These are phyloP conservation scores for Backusella westeae DNA, from an alignment of 192 early-diverging fungal species.

Conservation along the genomic window DNA sequence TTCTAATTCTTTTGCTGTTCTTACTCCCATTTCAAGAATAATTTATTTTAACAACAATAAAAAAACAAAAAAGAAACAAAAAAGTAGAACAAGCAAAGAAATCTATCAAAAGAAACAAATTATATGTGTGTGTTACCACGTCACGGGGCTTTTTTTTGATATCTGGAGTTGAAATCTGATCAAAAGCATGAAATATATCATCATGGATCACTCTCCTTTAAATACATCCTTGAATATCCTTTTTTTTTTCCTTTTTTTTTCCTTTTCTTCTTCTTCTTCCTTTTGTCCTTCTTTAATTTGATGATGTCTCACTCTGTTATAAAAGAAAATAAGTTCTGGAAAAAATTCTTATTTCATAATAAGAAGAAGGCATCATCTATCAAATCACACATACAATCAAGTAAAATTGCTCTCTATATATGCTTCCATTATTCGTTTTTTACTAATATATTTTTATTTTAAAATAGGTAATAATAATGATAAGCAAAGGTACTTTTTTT, in stretches of 20 bases:
- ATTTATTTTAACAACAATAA: not conserved
- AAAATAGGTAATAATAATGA: not conserved
- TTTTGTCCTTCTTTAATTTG: not conserved
- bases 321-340: not conserved
- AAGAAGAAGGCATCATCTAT: not conserved
- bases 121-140: not conserved
- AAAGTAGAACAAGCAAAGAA: not conserved
- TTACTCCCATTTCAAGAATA: not conserved
- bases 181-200: not conserved
- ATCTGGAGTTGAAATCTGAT: not conserved
- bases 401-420: not conserved
- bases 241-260: not conserved
- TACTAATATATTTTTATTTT: not conserved
- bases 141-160: not conserved
- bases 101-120: not conserved
- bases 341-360: not conserved
- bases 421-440: not conserved
- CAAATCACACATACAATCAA: not conserved
- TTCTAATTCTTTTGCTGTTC: not conserved
- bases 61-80: not conserved
- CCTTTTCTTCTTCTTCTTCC: not conserved
- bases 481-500: not conserved
- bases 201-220: not conserved
- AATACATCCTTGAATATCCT: conserved; percentile 2
- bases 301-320: not conserved